These are phyloP conservation scores for Chalara sp. DNA, from an alignment of 2,329 filamentous ascomycete species.

Conservation along the genomic window DNA sequence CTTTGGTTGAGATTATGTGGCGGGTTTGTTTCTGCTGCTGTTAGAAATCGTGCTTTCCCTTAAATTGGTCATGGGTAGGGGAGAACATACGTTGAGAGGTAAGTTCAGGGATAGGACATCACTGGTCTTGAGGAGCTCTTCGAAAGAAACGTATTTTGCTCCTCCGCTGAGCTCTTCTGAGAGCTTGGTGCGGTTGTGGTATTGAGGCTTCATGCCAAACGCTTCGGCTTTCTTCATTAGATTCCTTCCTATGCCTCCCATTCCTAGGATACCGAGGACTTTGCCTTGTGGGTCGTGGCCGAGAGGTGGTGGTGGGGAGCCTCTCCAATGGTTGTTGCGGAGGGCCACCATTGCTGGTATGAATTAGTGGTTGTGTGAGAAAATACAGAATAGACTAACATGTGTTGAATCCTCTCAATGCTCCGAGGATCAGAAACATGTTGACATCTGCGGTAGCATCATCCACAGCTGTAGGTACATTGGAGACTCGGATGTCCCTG, in stretches of 20 bases:
- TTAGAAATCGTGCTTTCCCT: not conserved
- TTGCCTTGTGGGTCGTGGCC: constrained; percentile 78
- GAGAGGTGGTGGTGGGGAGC: constrained; percentile 45
- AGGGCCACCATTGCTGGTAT: constrained; percentile 50
- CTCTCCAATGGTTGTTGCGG: constrained; percentile 62
- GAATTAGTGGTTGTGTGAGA: not conserved
- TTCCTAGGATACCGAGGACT: constrained; percentile 72
- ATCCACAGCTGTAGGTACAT: constrained; percentile 74
- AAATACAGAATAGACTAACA: constrained; percentile 19
- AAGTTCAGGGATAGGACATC: constrained; percentile 78
- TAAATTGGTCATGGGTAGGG: not conserved
- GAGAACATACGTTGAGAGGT: constrained; percentile 64
- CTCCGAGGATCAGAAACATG: constrained; percentile 76
- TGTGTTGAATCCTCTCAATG: constrained; percentile 65
- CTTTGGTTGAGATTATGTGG: constrained; percentile 64
- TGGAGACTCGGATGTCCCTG: constrained; percentile 64
- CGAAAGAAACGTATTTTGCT: constrained; percentile 65
- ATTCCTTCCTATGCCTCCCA: constrained; percentile 80
- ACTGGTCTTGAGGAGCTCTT: constrained; percentile 60
- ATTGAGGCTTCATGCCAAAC: constrained; percentile 70
- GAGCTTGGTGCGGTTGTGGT: constrained; percentile 64
- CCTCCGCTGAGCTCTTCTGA: constrained; percentile 44
- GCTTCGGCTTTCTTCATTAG: constrained; percentile 66
- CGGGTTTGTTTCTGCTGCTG: constrained; percentile 48
- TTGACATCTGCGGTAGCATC: constrained; percentile 77